A percentile compares a stretch with the other conserved stretches of the same genome.
Evolutionary conservation across 805 yeast genomes (phyloP).

Genomic region (Wickerhamiella domercqiae): DNA sequence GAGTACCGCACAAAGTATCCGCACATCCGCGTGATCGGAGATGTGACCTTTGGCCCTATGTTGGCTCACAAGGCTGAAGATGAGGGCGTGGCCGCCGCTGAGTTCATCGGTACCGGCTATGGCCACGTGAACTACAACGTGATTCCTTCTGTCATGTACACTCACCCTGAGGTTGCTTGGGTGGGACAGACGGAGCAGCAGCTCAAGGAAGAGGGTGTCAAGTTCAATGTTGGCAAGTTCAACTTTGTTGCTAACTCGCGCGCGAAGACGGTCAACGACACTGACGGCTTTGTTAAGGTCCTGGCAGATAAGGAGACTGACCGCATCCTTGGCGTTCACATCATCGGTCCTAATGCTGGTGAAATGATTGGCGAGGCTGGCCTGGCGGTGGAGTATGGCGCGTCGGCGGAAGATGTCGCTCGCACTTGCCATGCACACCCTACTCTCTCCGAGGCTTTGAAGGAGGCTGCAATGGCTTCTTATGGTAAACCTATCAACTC

Average conservation of each 20-base stretch:
- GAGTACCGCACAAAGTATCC: conserved; percentile 84
- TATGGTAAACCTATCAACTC: conserved; percentile 84
- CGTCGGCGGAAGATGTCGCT: conserved; percentile 93
- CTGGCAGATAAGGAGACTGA: conserved; percentile 95
- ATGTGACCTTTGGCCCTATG: conserved; percentile 97
- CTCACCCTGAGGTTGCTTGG: conserved; percentile 99
- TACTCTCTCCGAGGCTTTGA: conserved; percentile 92
- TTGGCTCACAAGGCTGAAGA: conserved; percentile 99
- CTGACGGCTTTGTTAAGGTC: conserved; percentile 95
- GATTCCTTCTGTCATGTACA: conserved; percentile 97
- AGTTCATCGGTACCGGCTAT: conserved; percentile 79
- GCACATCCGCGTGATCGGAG: conserved; percentile 95
- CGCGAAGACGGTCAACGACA: conserved; percentile 94
- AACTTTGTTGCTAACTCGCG: conserved; percentile 98
- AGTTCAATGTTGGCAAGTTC: conserved; percentile 92
- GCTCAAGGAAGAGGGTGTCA: conserved; percentile 80
- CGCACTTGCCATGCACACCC: conserved; percentile 99
- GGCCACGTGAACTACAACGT: conserved; percentile 98
- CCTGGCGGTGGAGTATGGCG: conserved; percentile 96
- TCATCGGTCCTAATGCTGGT: conserved; percentile 97
- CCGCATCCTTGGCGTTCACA: conserved; percentile 90
- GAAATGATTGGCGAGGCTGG: conserved; percentile 99
- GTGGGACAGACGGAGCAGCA: conserved; percentile 94
- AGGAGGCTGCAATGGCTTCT: conserved; percentile 92
- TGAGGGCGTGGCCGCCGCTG: conserved; percentile 98